Evolutionary conservation across 2,329 filamentous ascomycete genomes (phyloP).

Genomic region (Penicillium griseofulvum): DNA sequence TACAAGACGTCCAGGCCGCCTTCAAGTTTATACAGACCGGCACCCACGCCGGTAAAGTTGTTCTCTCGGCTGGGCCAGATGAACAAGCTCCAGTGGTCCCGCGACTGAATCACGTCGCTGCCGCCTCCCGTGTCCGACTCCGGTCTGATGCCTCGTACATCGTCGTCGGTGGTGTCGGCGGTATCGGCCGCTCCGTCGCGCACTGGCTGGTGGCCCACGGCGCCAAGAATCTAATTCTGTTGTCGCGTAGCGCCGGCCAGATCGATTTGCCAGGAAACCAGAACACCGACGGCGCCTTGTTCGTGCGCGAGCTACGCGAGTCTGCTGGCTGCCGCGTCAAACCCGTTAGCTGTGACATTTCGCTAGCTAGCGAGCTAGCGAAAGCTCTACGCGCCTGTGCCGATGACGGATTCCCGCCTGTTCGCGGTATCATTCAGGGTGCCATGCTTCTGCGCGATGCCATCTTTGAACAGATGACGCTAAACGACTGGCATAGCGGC

Average conservation of each 20-base stretch:
- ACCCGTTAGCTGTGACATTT: not conserved
- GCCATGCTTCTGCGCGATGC: not conserved
- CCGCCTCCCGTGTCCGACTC: not conserved
- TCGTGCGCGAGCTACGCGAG: not conserved
- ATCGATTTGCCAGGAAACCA: not conserved
- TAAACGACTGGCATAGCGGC: slow-evolving; percentile 11
- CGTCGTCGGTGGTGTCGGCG: slow-evolving; percentile 41
- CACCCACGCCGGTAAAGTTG: slow-evolving; percentile 46
- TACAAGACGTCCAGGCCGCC: slow-evolving; percentile 30
- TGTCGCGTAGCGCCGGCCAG: slow-evolving; percentile 32
- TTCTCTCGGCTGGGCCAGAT: slow-evolving; percentile 16
- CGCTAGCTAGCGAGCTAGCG: not conserved
- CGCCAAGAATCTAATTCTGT: slow-evolving; percentile 34
- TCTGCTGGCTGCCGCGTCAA: not conserved
- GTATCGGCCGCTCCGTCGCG: slow-evolving; percentile 35
- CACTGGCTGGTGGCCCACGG: slow-evolving; percentile 36
- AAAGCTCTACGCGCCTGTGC: not conserved
- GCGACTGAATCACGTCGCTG: not conserved
- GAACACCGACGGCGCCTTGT: not conserved
- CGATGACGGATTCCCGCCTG: not conserved
- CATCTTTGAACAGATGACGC: slow-evolving; percentile 9
- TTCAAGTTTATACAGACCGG: slow-evolving; percentile 44
- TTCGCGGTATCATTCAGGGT: slow-evolving; percentile 4
- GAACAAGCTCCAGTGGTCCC: not conserved
- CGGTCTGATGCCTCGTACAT: slow-evolving; percentile 28